Evolutionary conservation across 1,284 basidiomycete genomes (phyloP).

Genomic region (Malassezia equina): DNA sequence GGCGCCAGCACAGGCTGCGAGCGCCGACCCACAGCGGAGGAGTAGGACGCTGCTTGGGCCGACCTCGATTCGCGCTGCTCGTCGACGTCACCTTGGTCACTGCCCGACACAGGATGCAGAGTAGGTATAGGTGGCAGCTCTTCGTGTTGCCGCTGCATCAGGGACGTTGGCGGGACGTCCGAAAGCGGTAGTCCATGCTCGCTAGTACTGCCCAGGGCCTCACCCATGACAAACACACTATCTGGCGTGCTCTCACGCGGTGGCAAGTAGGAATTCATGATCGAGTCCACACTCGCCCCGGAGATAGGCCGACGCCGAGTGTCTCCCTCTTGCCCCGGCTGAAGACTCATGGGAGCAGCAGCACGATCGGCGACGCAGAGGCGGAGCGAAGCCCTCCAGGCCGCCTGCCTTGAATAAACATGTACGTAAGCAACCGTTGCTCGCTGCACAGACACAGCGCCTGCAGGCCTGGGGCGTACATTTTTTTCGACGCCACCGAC

Average conservation of each 20-base stretch:
- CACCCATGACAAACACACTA: slow-evolving; percentile 1
- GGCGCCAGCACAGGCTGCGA: not conserved
- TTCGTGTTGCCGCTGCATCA: not conserved
- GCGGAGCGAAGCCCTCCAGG: not conserved
- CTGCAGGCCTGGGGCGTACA: not conserved
- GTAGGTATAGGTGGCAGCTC: not conserved
- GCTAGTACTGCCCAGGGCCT: slow-evolving; percentile 4
- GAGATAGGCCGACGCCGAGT: not conserved
- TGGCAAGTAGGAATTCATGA: slow-evolving; percentile 9
- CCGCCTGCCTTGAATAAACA: not conserved
- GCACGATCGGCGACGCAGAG: not conserved
- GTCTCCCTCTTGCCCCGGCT: not conserved
- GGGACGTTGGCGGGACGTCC: not conserved
- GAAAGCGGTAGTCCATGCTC: not conserved
- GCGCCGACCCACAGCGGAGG: not conserved
- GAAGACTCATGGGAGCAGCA: not conserved
- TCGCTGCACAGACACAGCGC: not conserved
- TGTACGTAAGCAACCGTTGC: not conserved
- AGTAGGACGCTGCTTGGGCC: too few relatives aligned
- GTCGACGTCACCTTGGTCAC: too few relatives aligned
- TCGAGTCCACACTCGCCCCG: not conserved
- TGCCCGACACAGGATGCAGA: not conserved
- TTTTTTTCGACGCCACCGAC: not conserved
- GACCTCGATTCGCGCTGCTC: too few relatives aligned
- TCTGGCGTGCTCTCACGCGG: not conserved